phyloP scores from a whole-genome alignment of 371 early-diverging fungal species.

The Mucor lusitanicus region DNA sequence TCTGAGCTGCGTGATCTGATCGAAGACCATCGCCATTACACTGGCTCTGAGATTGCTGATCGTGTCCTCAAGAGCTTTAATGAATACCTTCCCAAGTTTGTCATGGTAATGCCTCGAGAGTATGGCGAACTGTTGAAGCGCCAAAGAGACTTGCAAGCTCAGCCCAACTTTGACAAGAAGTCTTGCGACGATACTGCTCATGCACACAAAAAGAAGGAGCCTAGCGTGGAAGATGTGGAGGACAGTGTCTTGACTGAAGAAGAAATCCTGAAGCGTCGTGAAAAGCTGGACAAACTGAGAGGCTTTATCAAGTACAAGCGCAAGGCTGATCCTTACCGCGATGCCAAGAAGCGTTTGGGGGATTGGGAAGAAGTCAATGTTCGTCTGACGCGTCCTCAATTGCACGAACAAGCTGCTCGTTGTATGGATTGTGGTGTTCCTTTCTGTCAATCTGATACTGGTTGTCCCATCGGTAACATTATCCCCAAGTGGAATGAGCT shows the following conservation, averaged over 20 bases:
- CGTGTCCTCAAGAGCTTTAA: slow-evolving; percentile 73
- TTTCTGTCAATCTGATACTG: slow-evolving; percentile 95
- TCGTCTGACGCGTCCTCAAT: slow-evolving; percentile 75
- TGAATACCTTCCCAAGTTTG: slow-evolving; percentile 72
- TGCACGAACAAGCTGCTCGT: slow-evolving; percentile 93
- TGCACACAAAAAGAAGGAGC: slow-evolving; percentile 36
- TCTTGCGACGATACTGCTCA: slow-evolving; percentile 21
- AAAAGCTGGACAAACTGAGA: slow-evolving; percentile 76
- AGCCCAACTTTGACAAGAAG: slow-evolving; percentile 30
- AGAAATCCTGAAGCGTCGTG: slow-evolving; percentile 62
- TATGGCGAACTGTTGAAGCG: slow-evolving; percentile 79
- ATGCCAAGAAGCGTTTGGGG: slow-evolving; percentile 72
- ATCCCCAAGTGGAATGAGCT: slow-evolving; percentile 99
- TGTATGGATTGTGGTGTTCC: slow-evolving; percentile 98
- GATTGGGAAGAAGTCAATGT: slow-evolving; percentile 95
- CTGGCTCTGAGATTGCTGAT: slow-evolving; percentile 81
- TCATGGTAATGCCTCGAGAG: slow-evolving; percentile 93
- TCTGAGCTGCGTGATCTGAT: slow-evolving; percentile 75
- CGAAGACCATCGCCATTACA: slow-evolving; percentile 77
- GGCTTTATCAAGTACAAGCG: slow-evolving; percentile 95
- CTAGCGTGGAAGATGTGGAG: slow-evolving; percentile 82
- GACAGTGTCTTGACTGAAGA: slow-evolving; percentile 81
- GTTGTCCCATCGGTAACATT: slow-evolving; percentile 96
- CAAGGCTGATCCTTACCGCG: slow-evolving; percentile 84
- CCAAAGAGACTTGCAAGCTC: slow-evolving; percentile 48